Evolutionary conservation across 768 basidiomycete genomes (phyloP).

Genomic region (Lactifluus echinatus): DNA sequence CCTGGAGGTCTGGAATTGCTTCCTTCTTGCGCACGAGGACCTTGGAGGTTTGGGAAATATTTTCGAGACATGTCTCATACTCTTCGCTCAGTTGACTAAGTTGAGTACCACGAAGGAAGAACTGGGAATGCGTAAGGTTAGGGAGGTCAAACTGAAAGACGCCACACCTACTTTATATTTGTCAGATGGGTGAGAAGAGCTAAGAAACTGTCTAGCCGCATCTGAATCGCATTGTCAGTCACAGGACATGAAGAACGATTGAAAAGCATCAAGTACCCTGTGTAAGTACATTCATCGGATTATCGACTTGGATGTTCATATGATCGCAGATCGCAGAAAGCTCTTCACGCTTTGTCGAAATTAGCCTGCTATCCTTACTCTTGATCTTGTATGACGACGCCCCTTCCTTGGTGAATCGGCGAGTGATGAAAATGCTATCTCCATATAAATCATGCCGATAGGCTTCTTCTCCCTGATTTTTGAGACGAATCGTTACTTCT

Average conservation of each 20-base stretch:
- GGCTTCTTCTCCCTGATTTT: slow-evolving; percentile 89
- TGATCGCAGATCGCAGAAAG: slow-evolving; percentile 84
- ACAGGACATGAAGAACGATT: not conserved
- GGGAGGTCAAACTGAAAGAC: not conserved
- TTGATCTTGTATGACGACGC: slow-evolving; percentile 76
- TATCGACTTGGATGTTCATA: slow-evolving; percentile 96
- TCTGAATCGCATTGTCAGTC: slow-evolving; percentile 1
- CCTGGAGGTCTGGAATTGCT: slow-evolving; percentile 67
- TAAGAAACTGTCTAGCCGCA: slow-evolving; percentile 56
- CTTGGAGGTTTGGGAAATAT: slow-evolving; percentile 60
- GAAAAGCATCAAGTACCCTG: slow-evolving; percentile 43
- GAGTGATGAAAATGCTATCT: slow-evolving; percentile 74
- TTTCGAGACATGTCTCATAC: slow-evolving; percentile 68
- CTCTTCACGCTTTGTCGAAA: slow-evolving; percentile 78
- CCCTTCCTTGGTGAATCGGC: slow-evolving; percentile 72
- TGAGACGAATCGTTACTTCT: slow-evolving; percentile 71
- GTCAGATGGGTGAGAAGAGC: slow-evolving; percentile 67
- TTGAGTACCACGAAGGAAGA: slow-evolving; percentile 92
- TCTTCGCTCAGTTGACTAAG: slow-evolving; percentile 81
- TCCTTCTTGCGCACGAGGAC: slow-evolving; percentile 64
- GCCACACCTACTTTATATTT: slow-evolving; percentile 69
- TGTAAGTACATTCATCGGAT: slow-evolving; percentile 90
- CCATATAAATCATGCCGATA: slow-evolving; percentile 82
- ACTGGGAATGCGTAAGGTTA: slow-evolving; percentile 37
- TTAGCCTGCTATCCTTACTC: slow-evolving; percentile 49